A percentile compares a stretch with the other conserved stretches of the same genome.
phyloP scores from a whole-genome alignment of 345 rosid genomes.

The Brassica cretica region DNA sequence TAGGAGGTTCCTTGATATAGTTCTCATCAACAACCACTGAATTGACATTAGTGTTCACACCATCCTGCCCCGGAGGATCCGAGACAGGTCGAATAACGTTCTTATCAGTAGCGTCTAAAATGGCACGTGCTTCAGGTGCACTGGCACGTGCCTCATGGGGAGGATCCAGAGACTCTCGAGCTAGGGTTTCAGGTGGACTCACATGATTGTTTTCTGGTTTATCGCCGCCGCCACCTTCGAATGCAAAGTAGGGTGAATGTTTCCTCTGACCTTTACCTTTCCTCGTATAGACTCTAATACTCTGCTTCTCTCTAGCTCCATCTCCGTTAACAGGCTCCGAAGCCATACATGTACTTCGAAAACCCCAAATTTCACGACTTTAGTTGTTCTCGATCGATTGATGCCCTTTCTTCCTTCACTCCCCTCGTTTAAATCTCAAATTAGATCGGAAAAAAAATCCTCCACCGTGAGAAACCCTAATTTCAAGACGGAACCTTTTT shows the following conservation, averaged over 20 bases:
- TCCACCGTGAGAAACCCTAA: slow-evolving; percentile 46
- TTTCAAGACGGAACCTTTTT: slow-evolving; percentile 24
- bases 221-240: background rate
- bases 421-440: background rate
- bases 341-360: slow-evolving; percentile 81
- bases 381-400: slow-evolving; percentile 18
- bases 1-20: slow-evolving; percentile 37
- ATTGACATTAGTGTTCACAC: slow-evolving; percentile 19
- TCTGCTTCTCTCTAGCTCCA: slow-evolving; percentile 61
- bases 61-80: slow-evolving; percentile 25
- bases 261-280: slow-evolving; percentile 50
- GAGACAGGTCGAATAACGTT: slow-evolving; percentile 7
- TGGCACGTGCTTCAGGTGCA: slow-evolving; percentile 5
- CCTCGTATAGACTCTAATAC: slow-evolving; percentile 76
- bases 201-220: slow-evolving; percentile 24
- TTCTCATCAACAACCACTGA: slow-evolving; percentile 42
- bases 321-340: slow-evolving; percentile 76
- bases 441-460: background rate
- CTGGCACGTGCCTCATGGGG: background rate
- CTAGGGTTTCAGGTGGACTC: slow-evolving; percentile 36
- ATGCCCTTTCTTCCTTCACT: slow-evolving; percentile 3
- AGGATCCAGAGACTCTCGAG: slow-evolving; percentile 39
- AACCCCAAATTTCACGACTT: slow-evolving; percentile 47
- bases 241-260: slow-evolving; percentile 25
- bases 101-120: slow-evolving; percentile 16